Conservation (phyloP, 192 early-diverging fungal species). For the Coemansia sp. region DNA sequence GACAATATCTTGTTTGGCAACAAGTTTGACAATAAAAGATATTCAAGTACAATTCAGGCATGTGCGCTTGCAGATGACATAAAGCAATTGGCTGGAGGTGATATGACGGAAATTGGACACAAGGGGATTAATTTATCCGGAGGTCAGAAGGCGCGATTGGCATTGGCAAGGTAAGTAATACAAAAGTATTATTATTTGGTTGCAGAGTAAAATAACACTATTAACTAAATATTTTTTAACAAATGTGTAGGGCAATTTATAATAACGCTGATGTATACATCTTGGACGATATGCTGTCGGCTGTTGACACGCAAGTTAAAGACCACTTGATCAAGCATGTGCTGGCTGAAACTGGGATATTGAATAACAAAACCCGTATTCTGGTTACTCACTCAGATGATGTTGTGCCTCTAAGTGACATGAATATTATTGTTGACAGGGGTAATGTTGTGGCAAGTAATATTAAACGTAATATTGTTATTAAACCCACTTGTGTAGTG, state of each 20-base stretch:
- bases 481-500: too few species aligned
- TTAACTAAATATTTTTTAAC: neutral
- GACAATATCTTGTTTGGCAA: constrained; percentile 73
- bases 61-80: constrained; percentile 63
- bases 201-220: neutral
- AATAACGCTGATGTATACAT: constrained; percentile 73
- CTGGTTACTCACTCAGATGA: neutral
- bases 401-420: constrained; percentile 1
- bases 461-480: neutral
- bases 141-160: constrained; percentile 85
- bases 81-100: constrained; percentile 51
- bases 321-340: constrained; percentile 67
- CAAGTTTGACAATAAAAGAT: constrained; percentile 56
- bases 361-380: constrained; percentile 1
- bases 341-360: constrained; percentile 60
- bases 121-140: constrained; percentile 58
- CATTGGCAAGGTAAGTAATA: constrained; percentile 71
- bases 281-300: constrained; percentile 83
- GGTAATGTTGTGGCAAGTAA: neutral
- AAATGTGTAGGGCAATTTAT: constrained; percentile 49
- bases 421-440: neutral
- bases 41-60: constrained; percentile 54
- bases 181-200: neutral
- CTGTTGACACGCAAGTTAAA: constrained; percentile 79
- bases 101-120: constrained; percentile 55